Evolutionary conservation across 805 yeast genomes (phyloP).

Genomic region (Ogataea siamensis): DNA sequence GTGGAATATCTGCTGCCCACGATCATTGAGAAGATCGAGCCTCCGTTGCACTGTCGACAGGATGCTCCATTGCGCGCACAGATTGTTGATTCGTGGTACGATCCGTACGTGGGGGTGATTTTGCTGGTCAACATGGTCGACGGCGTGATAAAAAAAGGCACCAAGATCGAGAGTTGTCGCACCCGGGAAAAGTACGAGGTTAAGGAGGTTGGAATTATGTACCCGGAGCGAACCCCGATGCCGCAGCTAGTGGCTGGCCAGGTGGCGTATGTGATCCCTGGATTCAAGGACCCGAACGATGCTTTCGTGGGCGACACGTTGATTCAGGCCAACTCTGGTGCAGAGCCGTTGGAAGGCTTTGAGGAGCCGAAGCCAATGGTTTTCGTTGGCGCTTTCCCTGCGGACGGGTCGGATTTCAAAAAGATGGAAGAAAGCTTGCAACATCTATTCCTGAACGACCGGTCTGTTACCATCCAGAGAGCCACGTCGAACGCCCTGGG

Average conservation of each 20-base stretch:
- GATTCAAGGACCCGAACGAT: slow-evolving; percentile 84
- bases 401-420: slow-evolving; percentile 89
- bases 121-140: slow-evolving; percentile 81
- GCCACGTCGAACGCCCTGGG: slow-evolving; percentile 95
- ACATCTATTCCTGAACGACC: slow-evolving; percentile 84
- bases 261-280: slow-evolving; percentile 92
- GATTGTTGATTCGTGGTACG: slow-evolving; percentile 97
- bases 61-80: slow-evolving; percentile 63
- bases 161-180: slow-evolving; percentile 73
- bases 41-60: slow-evolving; percentile 42
- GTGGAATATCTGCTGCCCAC: slow-evolving; percentile 79
- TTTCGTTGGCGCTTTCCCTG: slow-evolving; percentile 96
- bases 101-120: slow-evolving; percentile 87
- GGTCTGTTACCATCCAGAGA: slow-evolving; percentile 84
- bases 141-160: slow-evolving; percentile 73
- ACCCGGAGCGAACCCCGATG: slow-evolving; percentile 77
- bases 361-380: slow-evolving; percentile 99
- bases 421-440: slow-evolving; percentile 86
- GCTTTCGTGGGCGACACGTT: slow-evolving; percentile 92
- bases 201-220: slow-evolving; percentile 93
- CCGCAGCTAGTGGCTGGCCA: slow-evolving; percentile 78
- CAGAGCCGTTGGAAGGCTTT: slow-evolving; percentile 87
- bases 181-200: slow-evolving; percentile 77
- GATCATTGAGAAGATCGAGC: slow-evolving; percentile 77
- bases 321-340: slow-evolving; percentile 54